A percentile compares a stretch with the other conserved stretches of the same genome.
Conservation (phyloP, 768 basidiomycete genomes). For the Paxillus rubicundulus region DNA sequence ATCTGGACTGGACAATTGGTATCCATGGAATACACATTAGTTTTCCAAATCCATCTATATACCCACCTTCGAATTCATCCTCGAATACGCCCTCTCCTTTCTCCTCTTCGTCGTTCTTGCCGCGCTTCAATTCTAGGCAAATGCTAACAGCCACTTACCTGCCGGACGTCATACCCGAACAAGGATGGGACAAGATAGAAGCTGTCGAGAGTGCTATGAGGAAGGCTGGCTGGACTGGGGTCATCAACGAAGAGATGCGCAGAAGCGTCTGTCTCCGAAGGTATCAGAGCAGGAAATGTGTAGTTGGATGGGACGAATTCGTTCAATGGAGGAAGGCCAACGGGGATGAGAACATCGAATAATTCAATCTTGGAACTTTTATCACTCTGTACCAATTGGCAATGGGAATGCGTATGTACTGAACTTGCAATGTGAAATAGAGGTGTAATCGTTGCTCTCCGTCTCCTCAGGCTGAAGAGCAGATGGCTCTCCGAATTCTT, state of each 20-base stretch:
- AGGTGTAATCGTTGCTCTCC: background rate
- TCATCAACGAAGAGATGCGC: slow-evolving; percentile 78
- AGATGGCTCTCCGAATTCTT: slow-evolving; percentile 44
- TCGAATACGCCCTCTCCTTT: slow-evolving; percentile 70
- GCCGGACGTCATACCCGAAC: slow-evolving; percentile 88
- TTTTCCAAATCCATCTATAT: slow-evolving; percentile 76
- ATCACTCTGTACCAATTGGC: slow-evolving; percentile 10
- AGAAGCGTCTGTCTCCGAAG: slow-evolving; percentile 72
- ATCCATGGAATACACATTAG: slow-evolving; percentile 89
- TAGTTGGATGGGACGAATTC: slow-evolving; percentile 75
- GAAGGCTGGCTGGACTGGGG: slow-evolving; percentile 88
- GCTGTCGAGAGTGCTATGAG: slow-evolving; percentile 88
- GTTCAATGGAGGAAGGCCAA: slow-evolving; percentile 64
- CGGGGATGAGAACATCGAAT: slow-evolving; percentile 36
- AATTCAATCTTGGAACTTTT: slow-evolving; percentile 2
- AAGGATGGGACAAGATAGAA: slow-evolving; percentile 92
- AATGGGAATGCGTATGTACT: slow-evolving; percentile 4
- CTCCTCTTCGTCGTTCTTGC: slow-evolving; percentile 62
- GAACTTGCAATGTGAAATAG: background rate
- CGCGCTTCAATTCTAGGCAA: slow-evolving; percentile 51
- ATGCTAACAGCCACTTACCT: slow-evolving; percentile 86
- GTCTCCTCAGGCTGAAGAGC: slow-evolving; percentile 8
- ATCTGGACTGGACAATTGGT: slow-evolving; percentile 92
- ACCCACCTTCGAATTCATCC: slow-evolving; percentile 45
- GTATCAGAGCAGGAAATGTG: slow-evolving; percentile 75